Base-by-base conservation (phyloP, 2,329 filamentous ascomycete species). In the Hyphodiscus sp. region DNA sequence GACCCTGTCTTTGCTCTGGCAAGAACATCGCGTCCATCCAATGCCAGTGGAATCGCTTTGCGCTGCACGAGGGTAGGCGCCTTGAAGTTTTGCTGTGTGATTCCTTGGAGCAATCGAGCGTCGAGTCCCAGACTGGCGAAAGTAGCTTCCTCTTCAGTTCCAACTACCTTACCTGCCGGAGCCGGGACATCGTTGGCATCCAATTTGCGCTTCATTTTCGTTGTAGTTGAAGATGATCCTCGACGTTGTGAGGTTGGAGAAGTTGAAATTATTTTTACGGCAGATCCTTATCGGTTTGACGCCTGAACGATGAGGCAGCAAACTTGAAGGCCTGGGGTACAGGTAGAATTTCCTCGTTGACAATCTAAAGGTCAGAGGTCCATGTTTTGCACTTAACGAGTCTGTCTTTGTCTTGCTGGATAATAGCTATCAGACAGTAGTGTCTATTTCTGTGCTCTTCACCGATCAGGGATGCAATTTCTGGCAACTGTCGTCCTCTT, bases 1-100 rank as follows among this genome's bases (percentile, higher is more conserved):
- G 91, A 96, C 13, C 94, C 94, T 5, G 94, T 97, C 71, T 92
- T 95, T 41, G 92, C 90, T 67, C 92, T 91, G 51, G 91, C 91
- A 41, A 97, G 76, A 47, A 99, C 84, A 76, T 97, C 91, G 66
- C 89, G 86, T 13, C 94, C 92, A 59, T 91, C 83, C 18, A 97
- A 76, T 20, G 89, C 90, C 41, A 96, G 73, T 1, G 94, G 94
- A 58, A 99, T 95, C 1, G 89, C 89, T 70, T 87, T 86, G 43
- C 83, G 80, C 71, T 99, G 94, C 1, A 97, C 88, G 13, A 86
- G 79, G n/a, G 94, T 97, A 15, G 94, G 94, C 54, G 84, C 83
- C 58, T 85, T 79, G 74, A 91, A 97, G 70, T 87, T 85, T 70
- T 94, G 87, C 68, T 87, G 85, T 46, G 86, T 86, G 62, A 97